Conservation (phyloP, 345 rosid species). For the Kandelia obovata region DNA sequence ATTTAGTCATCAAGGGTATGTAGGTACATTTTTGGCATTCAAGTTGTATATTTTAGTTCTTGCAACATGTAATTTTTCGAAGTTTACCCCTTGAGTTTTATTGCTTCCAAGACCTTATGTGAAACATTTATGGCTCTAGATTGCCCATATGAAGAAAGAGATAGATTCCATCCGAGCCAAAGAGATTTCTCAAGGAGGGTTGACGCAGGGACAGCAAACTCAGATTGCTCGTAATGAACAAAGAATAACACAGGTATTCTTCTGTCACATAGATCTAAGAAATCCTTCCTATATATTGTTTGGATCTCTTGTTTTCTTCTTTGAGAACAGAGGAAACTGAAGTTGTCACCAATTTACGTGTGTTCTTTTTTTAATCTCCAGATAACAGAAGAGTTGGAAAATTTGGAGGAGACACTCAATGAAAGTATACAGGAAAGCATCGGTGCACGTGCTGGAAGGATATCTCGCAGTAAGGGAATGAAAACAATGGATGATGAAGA, state of each 20-base stretch:
- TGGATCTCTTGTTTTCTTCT: conserved; percentile 5
- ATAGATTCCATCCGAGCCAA: conserved; percentile 89
- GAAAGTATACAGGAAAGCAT: conserved; percentile 92
- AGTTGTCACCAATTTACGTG: not conserved
- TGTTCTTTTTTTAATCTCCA: conserved; percentile 22
- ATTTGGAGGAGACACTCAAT: conserved; percentile 90
- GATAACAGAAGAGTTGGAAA: conserved; percentile 94
- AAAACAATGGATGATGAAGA: conserved; percentile 64
- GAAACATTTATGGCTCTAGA: conserved; percentile 35
- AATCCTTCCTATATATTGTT: not conserved
- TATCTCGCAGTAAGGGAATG: conserved; percentile 46
- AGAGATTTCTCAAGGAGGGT: conserved; percentile 94
- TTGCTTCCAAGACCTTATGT: not conserved
- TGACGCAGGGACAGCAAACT: conserved; percentile 98
- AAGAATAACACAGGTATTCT: conserved; percentile 68
- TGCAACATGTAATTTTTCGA: no score
- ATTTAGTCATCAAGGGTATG: no score
- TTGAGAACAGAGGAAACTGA: not conserved
- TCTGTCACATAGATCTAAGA: not conserved
- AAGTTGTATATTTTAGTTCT: no score
- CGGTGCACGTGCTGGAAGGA: conserved; percentile 68
- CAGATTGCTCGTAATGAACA: conserved; percentile 98
- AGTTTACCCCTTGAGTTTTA: no score
- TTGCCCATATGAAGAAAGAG: conserved; percentile 96
- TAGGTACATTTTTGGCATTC: no score